Percentiles rank a stretch among this genome's conserved stretches.
Evolutionary conservation across 192 early-diverging fungal genomes (phyloP).

Genomic region (Backusella morwellensis): DNA sequence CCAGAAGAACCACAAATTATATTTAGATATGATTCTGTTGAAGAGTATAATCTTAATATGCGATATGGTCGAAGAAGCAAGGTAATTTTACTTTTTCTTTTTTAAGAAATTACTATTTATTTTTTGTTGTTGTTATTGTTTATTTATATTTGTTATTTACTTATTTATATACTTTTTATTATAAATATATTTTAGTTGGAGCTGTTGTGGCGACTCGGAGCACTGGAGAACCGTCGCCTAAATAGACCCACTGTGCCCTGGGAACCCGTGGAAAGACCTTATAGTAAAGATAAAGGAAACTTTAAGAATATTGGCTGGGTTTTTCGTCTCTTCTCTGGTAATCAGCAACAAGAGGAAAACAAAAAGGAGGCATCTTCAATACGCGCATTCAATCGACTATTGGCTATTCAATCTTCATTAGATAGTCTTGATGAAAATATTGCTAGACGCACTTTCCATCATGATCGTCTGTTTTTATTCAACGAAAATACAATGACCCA

Average conservation of each 20-base stretch:
- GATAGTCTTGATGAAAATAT: conserved; percentile 57
- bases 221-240: conserved; percentile 42
- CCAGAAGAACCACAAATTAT: conserved; percentile 63
- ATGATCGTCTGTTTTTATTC: conserved; percentile 47
- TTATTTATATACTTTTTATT: neutral
- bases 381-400: conserved; percentile 57
- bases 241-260: conserved; percentile 53
- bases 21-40: conserved; percentile 51
- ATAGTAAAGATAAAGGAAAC: conserved; percentile 43
- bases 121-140: too few relatives aligned
- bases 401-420: conserved; percentile 57
- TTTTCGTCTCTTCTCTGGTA: conserved; percentile 56
- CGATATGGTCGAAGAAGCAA: conserved; percentile 61
- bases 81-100: conserved; percentile 33
- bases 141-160: neutral
- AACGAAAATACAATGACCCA: conserved; percentile 46
- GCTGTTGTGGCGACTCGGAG: conserved; percentile 54
- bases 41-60: conserved; percentile 57
- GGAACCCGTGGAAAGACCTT: conserved; percentile 48
- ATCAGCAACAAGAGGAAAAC: conserved; percentile 54
- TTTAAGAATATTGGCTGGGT: conserved; percentile 58
- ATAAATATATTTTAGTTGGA: conserved; percentile 38
- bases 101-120: neutral
- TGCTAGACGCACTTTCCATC: conserved; percentile 48
- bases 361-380: conserved; percentile 53